Conservation (phyloP, 2,329 filamentous ascomycete species). For the Leptographium radiaticola region DNA sequence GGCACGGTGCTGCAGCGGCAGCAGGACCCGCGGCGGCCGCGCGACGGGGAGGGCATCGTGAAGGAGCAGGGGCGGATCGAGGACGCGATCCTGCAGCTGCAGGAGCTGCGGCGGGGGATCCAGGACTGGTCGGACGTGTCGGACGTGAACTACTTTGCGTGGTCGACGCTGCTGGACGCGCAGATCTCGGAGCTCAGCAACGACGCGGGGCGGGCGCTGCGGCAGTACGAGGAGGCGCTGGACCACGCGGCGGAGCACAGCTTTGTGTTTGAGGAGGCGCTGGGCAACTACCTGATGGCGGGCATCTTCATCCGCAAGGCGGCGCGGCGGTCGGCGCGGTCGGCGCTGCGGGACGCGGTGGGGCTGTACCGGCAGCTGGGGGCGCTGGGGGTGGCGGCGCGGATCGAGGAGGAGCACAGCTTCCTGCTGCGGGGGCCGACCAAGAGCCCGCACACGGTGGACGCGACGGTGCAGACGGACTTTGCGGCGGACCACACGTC, state of each 20-base stretch:
- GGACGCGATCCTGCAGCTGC: slow-evolving; percentile 39
- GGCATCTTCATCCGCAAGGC: slow-evolving; percentile 54
- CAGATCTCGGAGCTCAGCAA: slow-evolving; percentile 51
- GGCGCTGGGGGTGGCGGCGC: slow-evolving; percentile 54
- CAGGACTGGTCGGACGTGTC: slow-evolving; percentile 51
- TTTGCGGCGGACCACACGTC: slow-evolving; percentile 45
- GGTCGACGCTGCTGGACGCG: slow-evolving; percentile 55
- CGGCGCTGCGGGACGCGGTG: slow-evolving; percentile 55
- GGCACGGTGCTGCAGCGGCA: slow-evolving; percentile 36
- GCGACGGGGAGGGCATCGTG: slow-evolving; percentile 25
- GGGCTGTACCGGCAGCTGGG: slow-evolving; percentile 56
- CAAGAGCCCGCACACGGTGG: slow-evolving; percentile 43
- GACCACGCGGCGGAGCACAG: slow-evolving; percentile 58
- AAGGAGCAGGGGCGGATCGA: slow-evolving; percentile 17
- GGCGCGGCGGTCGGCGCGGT: slow-evolving; percentile 53
- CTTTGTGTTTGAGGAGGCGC: slow-evolving; percentile 58
- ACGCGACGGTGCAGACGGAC: slow-evolving; percentile 54
- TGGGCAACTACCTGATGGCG: slow-evolving; percentile 62
- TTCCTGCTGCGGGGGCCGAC: slow-evolving; percentile 51
- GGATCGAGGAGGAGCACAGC: slow-evolving; percentile 55
- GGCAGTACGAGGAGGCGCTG: slow-evolving; percentile 55
- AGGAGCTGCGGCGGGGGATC: slow-evolving; percentile 44
- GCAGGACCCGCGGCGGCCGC: slow-evolving; percentile 29
- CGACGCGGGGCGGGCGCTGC: slow-evolving; percentile 45
- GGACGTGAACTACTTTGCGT: slow-evolving; percentile 58